Conservation (phyloP, 352 stramenopile species). For the Phytophthora pistaciae region DNA sequence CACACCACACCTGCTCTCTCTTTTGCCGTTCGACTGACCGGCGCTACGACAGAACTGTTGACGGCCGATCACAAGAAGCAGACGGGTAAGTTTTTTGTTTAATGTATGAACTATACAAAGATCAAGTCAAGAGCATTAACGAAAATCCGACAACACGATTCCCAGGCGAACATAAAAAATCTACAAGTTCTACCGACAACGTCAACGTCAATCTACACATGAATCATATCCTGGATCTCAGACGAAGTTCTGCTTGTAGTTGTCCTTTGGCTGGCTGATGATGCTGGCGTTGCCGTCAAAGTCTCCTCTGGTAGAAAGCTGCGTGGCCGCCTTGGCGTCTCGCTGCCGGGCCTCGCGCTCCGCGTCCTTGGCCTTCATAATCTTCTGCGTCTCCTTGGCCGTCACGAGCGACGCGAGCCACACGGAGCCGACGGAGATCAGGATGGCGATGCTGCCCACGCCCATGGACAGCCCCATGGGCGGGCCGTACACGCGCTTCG, state of each 20-base stretch:
- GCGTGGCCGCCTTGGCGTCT: conserved; percentile 28
- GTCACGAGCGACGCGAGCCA: conserved; percentile 37
- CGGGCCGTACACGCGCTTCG: conserved; percentile 47
- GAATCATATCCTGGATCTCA: conserved; percentile 11
- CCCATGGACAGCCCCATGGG: conserved; percentile 48
- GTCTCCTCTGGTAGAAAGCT: conserved; percentile 17
- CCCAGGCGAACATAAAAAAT: conserved; percentile 1
- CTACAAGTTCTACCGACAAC: background rate
- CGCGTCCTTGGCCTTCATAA: conserved; percentile 21
- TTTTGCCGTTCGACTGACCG: too few relatives aligned
- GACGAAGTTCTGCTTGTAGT: conserved; percentile 70
- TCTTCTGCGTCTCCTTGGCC: conserved; percentile 26
- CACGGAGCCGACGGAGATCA: conserved; percentile 43
- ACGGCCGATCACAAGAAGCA: too few relatives aligned
- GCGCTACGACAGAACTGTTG: too few relatives aligned
- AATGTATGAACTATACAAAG: too few relatives aligned
- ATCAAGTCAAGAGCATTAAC: too few relatives aligned
- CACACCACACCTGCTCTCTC: too few relatives aligned
- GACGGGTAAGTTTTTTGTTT: too few relatives aligned
- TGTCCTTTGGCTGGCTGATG: conserved; percentile 36
- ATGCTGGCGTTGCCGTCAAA: conserved; percentile 11
- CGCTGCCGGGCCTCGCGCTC: conserved; percentile 16
- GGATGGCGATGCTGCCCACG: conserved; percentile 39
- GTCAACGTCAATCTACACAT: too few relatives aligned
- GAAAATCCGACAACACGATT: background rate